Evolutionary conservation across 2,329 filamentous ascomycete species (phyloP).

Genomic region (Paraphoma chrysanthemicola): DNA sequence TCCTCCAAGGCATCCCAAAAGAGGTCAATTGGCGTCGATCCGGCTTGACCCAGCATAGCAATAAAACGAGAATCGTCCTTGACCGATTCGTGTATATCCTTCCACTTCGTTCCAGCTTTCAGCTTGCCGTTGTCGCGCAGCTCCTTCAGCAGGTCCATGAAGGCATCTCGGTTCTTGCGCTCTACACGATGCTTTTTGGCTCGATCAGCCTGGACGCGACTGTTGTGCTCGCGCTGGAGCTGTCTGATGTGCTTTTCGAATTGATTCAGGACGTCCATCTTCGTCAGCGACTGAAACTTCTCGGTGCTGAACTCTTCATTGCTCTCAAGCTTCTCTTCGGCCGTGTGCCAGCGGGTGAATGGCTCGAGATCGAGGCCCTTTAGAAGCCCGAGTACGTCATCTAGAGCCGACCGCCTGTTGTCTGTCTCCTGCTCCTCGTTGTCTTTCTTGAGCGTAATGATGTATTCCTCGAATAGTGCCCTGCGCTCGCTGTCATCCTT

Average conservation of each 20-base stretch:
- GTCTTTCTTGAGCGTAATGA: constrained; percentile 79
- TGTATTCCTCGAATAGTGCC: constrained; percentile 92
- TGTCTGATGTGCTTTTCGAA: constrained; percentile 96
- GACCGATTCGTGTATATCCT: constrained; percentile 75
- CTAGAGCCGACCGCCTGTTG: constrained; percentile 80
- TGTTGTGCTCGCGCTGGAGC: constrained; percentile 89
- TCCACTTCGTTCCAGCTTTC: constrained; percentile 91
- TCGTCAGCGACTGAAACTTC: constrained; percentile 84
- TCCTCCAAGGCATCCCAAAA: constrained; percentile 97
- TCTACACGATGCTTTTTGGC: constrained; percentile 80
- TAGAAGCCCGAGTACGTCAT: constrained; percentile 79
- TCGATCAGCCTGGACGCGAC: constrained; percentile 87
- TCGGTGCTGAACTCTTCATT: constrained; percentile 78
- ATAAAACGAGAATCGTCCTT: constrained; percentile 82
- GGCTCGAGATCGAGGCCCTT: constrained; percentile 84
- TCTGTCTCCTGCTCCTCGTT: constrained; percentile 78
- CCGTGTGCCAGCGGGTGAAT: constrained; percentile 93
- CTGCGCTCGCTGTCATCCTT: constrained; percentile 86
- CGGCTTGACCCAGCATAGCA: constrained; percentile 81
- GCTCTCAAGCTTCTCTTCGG: constrained; percentile 79
- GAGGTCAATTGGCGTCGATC: constrained; percentile 85
- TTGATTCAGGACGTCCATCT: constrained; percentile 87
- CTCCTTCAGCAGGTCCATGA: constrained; percentile 75
- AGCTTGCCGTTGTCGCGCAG: constrained; percentile 79
- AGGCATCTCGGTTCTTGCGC: constrained; percentile 84